Percentiles rank a stretch among this genome's conserved stretches.
Evolutionary conservation across 2,329 filamentous ascomycete genomes (phyloP).

Genomic region (Ophiocordyceps robertsii): DNA sequence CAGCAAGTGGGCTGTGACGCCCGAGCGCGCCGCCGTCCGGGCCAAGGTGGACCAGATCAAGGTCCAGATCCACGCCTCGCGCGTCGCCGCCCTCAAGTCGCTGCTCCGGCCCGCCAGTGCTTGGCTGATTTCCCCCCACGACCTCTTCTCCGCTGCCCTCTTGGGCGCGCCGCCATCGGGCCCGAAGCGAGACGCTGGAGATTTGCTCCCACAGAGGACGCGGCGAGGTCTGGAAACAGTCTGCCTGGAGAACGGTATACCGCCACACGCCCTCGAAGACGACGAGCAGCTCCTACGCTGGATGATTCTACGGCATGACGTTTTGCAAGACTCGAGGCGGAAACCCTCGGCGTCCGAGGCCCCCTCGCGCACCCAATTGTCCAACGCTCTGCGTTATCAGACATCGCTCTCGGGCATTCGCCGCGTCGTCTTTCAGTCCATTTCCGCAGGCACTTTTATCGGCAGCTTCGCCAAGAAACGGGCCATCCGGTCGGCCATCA

Average conservation of each 20-base stretch:
- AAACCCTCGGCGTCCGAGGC: conserved; percentile 1
- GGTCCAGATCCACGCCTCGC: conserved; percentile 11
- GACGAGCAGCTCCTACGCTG: conserved; percentile 21
- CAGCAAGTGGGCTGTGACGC: conserved; percentile 15
- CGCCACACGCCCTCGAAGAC: conserved; percentile 10
- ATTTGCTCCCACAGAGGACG: neutral
- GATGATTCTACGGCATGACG: conserved; percentile 16
- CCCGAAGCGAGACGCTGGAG: neutral
- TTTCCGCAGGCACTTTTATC: conserved; percentile 10
- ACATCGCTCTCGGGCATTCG: conserved; percentile 14
- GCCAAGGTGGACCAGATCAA: conserved; percentile 17
- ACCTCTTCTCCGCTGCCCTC: conserved; percentile 28
- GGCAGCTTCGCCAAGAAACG: conserved; percentile 6
- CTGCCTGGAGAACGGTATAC: conserved; percentile 17
- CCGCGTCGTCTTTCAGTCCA: conserved; percentile 15
- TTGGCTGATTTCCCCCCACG: conserved; percentile 27
- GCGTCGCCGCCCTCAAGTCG: conserved; percentile 12
- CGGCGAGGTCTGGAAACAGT: neutral
- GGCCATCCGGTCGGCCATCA: conserved; percentile 3
- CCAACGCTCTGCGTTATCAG: conserved; percentile 8
- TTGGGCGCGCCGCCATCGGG: conserved; percentile 5
- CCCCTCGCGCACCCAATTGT: conserved; percentile 5
- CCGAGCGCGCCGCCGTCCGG: conserved; percentile 9
- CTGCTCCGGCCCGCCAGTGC: conserved; percentile 11
- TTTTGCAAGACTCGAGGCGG: conserved; percentile 3